Base-by-base conservation (phyloP, 169 alveolate species). In the Eimeria tenella region DNA sequence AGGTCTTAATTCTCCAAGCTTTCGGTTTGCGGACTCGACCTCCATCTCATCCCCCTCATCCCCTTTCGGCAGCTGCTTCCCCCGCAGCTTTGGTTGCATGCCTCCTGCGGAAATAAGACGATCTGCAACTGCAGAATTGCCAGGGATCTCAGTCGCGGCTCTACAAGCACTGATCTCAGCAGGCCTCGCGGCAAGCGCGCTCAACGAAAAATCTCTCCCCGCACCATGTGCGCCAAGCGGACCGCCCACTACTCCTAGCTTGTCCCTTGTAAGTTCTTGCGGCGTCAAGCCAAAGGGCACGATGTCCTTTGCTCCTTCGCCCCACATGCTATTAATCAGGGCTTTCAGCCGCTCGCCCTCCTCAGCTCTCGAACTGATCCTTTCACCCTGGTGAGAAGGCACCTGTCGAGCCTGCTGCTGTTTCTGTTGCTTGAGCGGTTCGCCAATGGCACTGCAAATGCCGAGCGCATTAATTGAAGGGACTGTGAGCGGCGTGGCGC, bases 1-100 rank as follows among this genome's bases (percentile, higher is more conserved):
- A 9, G 88, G 88, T 50, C 88, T 49, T n/a, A 50, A 50, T 11
- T 79, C 55, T 23, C 88, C 88, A 7, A 53, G 19, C 15, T 21
- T 50, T 52, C 71, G 65, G 70, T 79, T 79, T 31, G 88, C 88
- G 17, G 88, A 79, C 25, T 7, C 60, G 31, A 23, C 84, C 21
- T 42, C 25, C 15, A 49, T 42, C 84, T 10, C 77, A 15, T 10
- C 77, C n/a, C 50, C 84, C 21, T 42, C 62, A 6, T 58, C 68
- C 1, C 68, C 68, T 58, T 58, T 58, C 21, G 68, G 68, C 68
- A 58, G 19, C 11, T 58, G 68, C 68, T 58, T 10, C 11, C 19
- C 21, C 68, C 19, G 68, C 68, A 58, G 68, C 3, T 58, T 10
- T 17, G 11, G 68, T 17, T 58, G 68, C 68, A 58, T 58, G 68